Evolutionary conservation across 1,284 basidiomycete species (phyloP), one percentile per base, ranked within the genome.

Genomic region (Cerioporus squamosus): DNA sequence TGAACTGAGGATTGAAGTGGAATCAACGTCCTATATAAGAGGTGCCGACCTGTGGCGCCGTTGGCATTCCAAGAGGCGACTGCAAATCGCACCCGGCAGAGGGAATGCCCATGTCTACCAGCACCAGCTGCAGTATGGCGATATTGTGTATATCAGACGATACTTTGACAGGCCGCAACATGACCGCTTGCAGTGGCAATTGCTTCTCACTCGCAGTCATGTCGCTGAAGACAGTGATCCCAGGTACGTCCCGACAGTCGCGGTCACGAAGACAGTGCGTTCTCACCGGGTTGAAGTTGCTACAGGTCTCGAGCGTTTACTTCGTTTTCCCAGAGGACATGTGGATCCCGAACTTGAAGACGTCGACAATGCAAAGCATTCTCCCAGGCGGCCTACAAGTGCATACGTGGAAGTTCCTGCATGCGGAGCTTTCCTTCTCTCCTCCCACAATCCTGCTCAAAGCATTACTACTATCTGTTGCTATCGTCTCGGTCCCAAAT

Each of bases 201-300:
- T 12, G 7, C 10, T 47, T 18, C n/a, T 29, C 45, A 2, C 29
- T 1, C 9, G 20, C 29, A 18, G n/a, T 22, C 20, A 12, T 47
- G 49, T 48, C 42, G 31, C 15, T 36, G 33, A 43, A 26, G 51
- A 52, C 18, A 48, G 46, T 39, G 40, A 40, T n/a, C 40, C 31
- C 12, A 31, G 45, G 44, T 52, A 38, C 20, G 24, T 43, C 33
- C 45, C 40, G 51, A 53, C 31, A 23, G 31, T 48, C 51, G 56
- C 51, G 44, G 45, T 31, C 10, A 14, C n/a, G n/a, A 14, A 22
- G 15, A 24, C 23, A 22, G 18, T 38, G 33, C 31, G 40, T 44
- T 53, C 51, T 57, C 51, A 48, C 23, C 44, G 38, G 40, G 22
- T 10, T 20, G 23, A 26, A 29, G 45, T 18, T 15, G 38, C 8